These are phyloP conservation scores for Trichoderma asperellum DNA, from an alignment of 2,329 filamentous ascomycete species.

Conservation along the genomic window DNA sequence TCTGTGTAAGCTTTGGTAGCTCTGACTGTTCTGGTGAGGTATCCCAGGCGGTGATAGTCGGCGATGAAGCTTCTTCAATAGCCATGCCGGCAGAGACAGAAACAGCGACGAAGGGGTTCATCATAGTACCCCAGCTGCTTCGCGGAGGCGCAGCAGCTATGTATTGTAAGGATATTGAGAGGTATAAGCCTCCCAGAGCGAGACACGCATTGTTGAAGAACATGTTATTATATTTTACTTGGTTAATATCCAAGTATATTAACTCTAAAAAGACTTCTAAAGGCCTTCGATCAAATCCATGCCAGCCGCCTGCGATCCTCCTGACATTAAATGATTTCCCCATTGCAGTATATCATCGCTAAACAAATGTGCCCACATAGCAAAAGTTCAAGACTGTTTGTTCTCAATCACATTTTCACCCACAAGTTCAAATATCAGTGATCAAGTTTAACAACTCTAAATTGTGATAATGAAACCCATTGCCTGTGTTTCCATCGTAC, in stretches of 20 bases:
- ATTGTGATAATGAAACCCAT: not conserved
- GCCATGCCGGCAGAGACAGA: not conserved
- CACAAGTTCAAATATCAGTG: not conserved
- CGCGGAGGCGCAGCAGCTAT: not conserved
- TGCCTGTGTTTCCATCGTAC: not conserved
- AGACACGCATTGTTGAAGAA: not conserved
- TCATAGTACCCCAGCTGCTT: not conserved
- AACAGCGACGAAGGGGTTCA: not conserved
- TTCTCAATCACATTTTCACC: not conserved
- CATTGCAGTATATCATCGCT: slow-evolving; percentile 18
- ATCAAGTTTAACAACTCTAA: not conserved
- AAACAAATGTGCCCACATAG: slow-evolving; percentile 1
- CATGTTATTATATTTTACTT: not conserved
- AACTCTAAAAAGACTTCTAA: not conserved
- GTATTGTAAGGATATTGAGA: not conserved
- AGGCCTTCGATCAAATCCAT: not conserved
- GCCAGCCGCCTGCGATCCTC: not conserved
- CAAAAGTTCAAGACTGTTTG: not conserved
- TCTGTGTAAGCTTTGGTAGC: not conserved
- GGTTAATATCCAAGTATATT: slow-evolving; percentile 2
- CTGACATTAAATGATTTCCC: not conserved
- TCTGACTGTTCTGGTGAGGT: not conserved
- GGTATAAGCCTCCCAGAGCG: not conserved
- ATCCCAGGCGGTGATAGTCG: not conserved
- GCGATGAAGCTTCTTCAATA: not conserved